Base-by-base conservation (phyloP, 306 rosid genomes). In the Pyrus pyrifolia region DNA sequence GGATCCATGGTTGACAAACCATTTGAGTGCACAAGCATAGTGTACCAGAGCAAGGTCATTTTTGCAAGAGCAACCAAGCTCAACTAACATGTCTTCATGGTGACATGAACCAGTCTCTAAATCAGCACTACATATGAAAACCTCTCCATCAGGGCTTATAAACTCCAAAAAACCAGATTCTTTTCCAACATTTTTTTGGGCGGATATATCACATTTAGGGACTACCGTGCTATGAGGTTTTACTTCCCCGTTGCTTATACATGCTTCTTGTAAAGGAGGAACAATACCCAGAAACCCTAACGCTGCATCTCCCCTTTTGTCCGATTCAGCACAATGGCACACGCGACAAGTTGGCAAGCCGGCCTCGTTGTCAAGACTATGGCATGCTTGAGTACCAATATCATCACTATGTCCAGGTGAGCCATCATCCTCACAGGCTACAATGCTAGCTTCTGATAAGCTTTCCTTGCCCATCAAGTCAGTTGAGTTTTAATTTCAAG, bases 1-100 rank as follows among this genome's bases (percentile, higher is more conserved):
- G 73, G 97, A 92, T 83, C 99, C 99, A 83, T 92, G 99, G 80
- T 87, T 95, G 70, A 95, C 82, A 83, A 95, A 95, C 99, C 99
- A 95, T 78, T 95, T 95, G 46, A 95, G 91, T 35, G 99, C 99
- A 81, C 99, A 95, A 8, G 97, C 91, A 71, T 95, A 95, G 78
- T 95, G 99, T 68, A 92, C 97, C 60, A 91, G 76, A 77, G 92
- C 99, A 74, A 95, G 96, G 81, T 95, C 99, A 81, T 84, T 90
- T 86, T 95, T 95, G 85, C 99, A 95, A 79, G 86, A 89, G 81
- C 99, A 95, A 45, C 99, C 99, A 77, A 95, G 99, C 85, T 92
- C 97, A 42, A 92, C 62, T 62, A 95, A 81, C 29, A 83, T 75
- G 82, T 88, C 96, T 74, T 83, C 89, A 35, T 58, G 55, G 70